A percentile compares a stretch with the other conserved stretches of the same genome.
These are phyloP conservation scores for Suhomyces bribrorum DNA, from an alignment of 1,139 yeast species.

Conservation along the genomic window DNA sequence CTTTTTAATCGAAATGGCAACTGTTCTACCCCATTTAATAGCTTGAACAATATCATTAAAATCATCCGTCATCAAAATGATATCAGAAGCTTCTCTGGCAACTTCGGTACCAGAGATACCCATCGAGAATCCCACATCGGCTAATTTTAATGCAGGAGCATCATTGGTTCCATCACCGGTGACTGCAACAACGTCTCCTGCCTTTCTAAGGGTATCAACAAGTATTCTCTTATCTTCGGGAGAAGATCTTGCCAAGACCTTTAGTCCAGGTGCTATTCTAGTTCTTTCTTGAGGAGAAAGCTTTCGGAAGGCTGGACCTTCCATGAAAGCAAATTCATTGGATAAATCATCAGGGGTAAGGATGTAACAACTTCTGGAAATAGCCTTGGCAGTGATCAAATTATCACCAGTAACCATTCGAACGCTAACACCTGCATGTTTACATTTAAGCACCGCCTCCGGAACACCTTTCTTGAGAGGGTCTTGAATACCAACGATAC, in stretches of 20 bases:
- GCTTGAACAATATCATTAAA: conserved; percentile 95
- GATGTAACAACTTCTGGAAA: conserved; percentile 84
- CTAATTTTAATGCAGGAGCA: conserved; percentile 90
- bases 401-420: conserved; percentile 99
- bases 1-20: conserved; percentile 89
- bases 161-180: conserved; percentile 98
- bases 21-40: conserved; percentile 99
- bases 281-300: conserved; percentile 59
- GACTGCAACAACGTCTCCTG: conserved; percentile 95
- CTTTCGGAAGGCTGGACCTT: conserved; percentile 86
- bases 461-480: conserved; percentile 91
- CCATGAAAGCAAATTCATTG: conserved; percentile 72
- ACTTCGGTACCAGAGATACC: conserved; percentile 94
- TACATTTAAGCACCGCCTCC: conserved; percentile 83
- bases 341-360: conserved; percentile 53
- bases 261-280: conserved; percentile 64
- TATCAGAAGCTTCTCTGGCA: conserved; percentile 94
- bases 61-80: conserved; percentile 92
- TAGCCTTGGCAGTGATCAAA: conserved; percentile 84
- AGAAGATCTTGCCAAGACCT: conserved; percentile 89
- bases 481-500: conserved; percentile 89
- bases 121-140: conserved; percentile 94
- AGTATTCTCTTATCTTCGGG: conserved; percentile 92
- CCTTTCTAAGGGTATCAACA: conserved; percentile 75
- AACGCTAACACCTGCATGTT: conserved; percentile 87